Percentiles rank a stretch among this genome's conserved stretches.
Conservation (phyloP, 179 eudicot species). For the Beta macrorhiza region DNA sequence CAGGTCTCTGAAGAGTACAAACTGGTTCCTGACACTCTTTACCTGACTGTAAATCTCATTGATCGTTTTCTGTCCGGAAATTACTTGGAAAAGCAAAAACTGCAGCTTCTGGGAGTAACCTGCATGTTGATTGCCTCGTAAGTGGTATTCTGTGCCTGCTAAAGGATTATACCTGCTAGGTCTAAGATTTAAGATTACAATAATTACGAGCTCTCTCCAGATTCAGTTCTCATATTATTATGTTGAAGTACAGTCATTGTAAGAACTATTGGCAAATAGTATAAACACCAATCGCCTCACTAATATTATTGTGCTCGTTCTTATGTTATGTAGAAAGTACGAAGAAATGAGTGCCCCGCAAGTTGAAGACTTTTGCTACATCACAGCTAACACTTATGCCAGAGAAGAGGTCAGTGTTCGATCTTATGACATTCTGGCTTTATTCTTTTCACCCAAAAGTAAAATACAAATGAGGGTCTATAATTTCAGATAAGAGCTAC, state of each 20-base stretch:
- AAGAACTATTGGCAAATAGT: neutral
- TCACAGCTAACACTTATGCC: slow-evolving; percentile 85
- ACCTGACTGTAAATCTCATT: slow-evolving; percentile 79
- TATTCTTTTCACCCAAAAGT: no score
- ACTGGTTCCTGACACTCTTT: slow-evolving; percentile 92
- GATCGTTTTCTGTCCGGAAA: slow-evolving; percentile 78
- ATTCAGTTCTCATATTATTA: no score
- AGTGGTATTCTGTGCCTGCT: slow-evolving; percentile 32
- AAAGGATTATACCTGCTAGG: slow-evolving; percentile 12
- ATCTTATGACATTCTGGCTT: no score
- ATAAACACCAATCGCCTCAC: neutral
- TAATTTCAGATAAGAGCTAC: no score
- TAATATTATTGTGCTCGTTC: slow-evolving; percentile 2
- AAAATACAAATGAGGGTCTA: no score
- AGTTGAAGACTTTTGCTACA: slow-evolving; percentile 86
- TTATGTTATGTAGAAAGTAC: slow-evolving; percentile 55
- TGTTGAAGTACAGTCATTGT: neutral
- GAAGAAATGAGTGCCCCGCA: slow-evolving; percentile 90
- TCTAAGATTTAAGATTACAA: neutral
- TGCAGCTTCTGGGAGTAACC: slow-evolving; percentile 89
- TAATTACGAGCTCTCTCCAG: neutral
- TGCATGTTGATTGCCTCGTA: slow-evolving; percentile 99
- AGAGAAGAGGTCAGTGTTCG: slow-evolving; percentile 66
- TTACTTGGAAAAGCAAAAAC: slow-evolving; percentile 72
- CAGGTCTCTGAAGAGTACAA: slow-evolving; percentile 93